These are phyloP conservation scores for Metarhizium guizhouense DNA, from an alignment of 2,329 filamentous ascomycete species.

Conservation along the genomic window DNA sequence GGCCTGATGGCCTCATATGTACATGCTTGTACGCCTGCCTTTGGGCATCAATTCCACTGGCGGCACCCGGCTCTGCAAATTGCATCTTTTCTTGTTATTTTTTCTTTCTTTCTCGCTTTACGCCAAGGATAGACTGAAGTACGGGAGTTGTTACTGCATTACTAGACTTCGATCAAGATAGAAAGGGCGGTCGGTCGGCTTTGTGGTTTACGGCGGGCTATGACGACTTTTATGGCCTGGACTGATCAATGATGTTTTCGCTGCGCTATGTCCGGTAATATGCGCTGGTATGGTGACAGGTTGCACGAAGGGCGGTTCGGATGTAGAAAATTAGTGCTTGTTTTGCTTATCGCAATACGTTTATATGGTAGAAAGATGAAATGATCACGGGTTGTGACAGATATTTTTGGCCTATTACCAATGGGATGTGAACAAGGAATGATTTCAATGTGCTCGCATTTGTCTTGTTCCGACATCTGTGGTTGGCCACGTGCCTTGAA, in stretches of 20 bases:
- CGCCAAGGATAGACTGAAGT: slow-evolving; percentile 22
- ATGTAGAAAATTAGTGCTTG: slow-evolving; percentile 3
- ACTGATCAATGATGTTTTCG: slow-evolving; percentile 25
- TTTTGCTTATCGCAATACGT: slow-evolving; percentile 4
- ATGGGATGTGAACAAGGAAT: neutral
- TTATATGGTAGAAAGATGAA: slow-evolving; percentile 3
- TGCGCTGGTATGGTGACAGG: slow-evolving; percentile 6
- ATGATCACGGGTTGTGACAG: slow-evolving; percentile 2
- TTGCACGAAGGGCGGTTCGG: slow-evolving; percentile 9
- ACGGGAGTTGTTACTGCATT: slow-evolving; percentile 28
- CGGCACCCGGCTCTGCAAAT: slow-evolving; percentile 19
- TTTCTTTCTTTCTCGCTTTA: slow-evolving; percentile 1
- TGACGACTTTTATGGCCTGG: slow-evolving; percentile 26
- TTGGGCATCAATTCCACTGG: slow-evolving; percentile 1
- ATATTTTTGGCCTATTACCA: neutral
- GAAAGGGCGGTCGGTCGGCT: slow-evolving; percentile 22
- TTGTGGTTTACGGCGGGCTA: slow-evolving; percentile 18
- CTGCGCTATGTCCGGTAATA: slow-evolving; percentile 11
- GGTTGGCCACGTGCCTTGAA: too few relatives aligned
- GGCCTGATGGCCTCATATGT: neutral
- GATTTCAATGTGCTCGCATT: too few relatives aligned
- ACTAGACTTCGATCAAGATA: slow-evolving; percentile 31
- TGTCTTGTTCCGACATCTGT: too few relatives aligned
- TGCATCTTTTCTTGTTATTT: slow-evolving; percentile 16
- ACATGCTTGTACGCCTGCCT: slow-evolving; percentile 2